A percentile compares a stretch with the other conserved stretches of the same genome.
phyloP scores from a whole-genome alignment of 805 yeast genomes.

The Yamadazyma philogaea region DNA sequence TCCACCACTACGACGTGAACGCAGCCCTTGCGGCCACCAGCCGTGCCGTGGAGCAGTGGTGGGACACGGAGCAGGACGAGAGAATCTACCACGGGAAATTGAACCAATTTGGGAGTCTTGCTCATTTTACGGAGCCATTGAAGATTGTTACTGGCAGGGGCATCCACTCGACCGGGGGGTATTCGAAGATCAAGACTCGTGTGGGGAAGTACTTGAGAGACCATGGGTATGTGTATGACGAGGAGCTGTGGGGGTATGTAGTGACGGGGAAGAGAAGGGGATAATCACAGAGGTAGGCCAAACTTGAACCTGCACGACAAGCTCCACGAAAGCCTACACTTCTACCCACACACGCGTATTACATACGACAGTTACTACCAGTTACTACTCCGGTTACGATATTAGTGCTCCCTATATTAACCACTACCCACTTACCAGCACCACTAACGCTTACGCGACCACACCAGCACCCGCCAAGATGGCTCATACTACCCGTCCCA shows the following conservation, averaged over 20 bases:
- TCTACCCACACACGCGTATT: too few species aligned
- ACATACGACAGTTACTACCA: too few species aligned
- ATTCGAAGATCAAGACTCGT: conserved; percentile 43
- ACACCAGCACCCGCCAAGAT: too few species aligned
- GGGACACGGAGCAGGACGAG: conserved; percentile 50
- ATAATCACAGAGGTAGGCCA: background rate
- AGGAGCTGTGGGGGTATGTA: conserved; percentile 29
- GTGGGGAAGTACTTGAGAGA: conserved; percentile 39
- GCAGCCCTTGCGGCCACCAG: conserved; percentile 43
- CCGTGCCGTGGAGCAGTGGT: conserved; percentile 51
- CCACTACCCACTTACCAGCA: too few species aligned
- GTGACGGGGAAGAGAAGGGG: conserved; percentile 18
- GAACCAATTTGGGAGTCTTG: conserved; percentile 31
- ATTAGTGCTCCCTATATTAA: too few species aligned
- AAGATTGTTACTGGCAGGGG: conserved; percentile 67
- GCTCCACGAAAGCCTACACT: too few species aligned
- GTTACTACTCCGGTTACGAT: too few species aligned
- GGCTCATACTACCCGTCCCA: too few species aligned
- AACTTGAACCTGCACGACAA: too few species aligned
- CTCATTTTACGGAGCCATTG: conserved; percentile 41
- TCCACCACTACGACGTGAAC: conserved; percentile 51
- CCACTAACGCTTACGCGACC: too few species aligned
- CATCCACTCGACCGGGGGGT: conserved; percentile 59
- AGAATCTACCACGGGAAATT: conserved; percentile 42
- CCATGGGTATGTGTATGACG: conserved; percentile 44